phyloP scores from a whole-genome alignment of 108 stramenopile species.

The Stephanodiscus minutulus region DNA sequence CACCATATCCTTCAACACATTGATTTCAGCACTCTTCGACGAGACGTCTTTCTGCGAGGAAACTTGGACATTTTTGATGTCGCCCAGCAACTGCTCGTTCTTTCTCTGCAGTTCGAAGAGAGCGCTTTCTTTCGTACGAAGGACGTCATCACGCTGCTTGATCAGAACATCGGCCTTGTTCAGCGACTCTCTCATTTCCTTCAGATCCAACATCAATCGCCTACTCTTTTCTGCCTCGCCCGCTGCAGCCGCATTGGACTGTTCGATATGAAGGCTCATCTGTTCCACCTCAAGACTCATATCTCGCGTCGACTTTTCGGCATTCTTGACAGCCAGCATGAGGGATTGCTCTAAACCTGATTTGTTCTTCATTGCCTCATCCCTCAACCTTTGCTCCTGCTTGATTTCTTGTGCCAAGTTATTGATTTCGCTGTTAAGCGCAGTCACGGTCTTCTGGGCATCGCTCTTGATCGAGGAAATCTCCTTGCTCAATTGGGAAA shows the following conservation, averaged over 20 bases:
- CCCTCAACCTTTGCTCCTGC: slow-evolving; percentile 23
- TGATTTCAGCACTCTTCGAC: slow-evolving; percentile 28
- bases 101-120: slow-evolving; percentile 1
- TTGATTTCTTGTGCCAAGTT: slow-evolving; percentile 17
- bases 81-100: slow-evolving; percentile 2
- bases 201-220: slow-evolving; percentile 7
- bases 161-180: slow-evolving; percentile 9
- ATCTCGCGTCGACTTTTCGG: slow-evolving; percentile 7
- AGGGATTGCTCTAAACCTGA: slow-evolving; percentile 19
- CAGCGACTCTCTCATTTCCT: slow-evolving; percentile 8
- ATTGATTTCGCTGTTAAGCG: slow-evolving; percentile 19
- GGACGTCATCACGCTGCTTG: slow-evolving; percentile 7
- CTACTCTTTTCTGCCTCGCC: slow-evolving; percentile 21
- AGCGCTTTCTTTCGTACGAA: slow-evolving; percentile 5
- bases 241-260: background rate
- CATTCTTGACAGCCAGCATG: slow-evolving; percentile 16
- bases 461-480: background rate
- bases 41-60: slow-evolving; percentile 15
- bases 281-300: slow-evolving; percentile 19
- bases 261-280: slow-evolving; percentile 21
- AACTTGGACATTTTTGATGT: background rate
- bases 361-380: slow-evolving; percentile 27
- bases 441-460: slow-evolving; percentile 15
- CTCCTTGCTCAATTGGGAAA: slow-evolving; percentile 23
- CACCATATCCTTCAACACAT: slow-evolving; percentile 29